Evolutionary conservation across 2,329 filamentous ascomycete species (phyloP), one percentile per base, ranked within the genome.

Genomic region (Teratosphaeria gauchensis): DNA sequence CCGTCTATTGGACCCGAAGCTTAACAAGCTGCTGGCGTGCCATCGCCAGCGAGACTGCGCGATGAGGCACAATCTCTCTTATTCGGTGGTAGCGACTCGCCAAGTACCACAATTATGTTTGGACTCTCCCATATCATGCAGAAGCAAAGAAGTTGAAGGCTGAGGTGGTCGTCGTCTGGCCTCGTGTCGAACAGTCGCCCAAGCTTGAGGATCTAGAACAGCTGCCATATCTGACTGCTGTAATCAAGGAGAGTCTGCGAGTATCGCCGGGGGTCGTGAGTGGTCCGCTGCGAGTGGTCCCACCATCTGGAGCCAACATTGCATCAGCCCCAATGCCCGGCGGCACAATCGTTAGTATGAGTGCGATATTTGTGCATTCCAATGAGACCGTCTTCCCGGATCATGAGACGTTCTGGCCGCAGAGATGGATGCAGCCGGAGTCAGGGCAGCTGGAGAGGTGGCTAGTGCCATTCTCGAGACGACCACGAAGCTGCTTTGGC

Each of bases 51-150:
- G 1, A 72, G 69, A 52, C 63, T 80, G 2, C 75, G 73, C 52
- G 75, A 79, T 19, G 78, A 80, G 67, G 73, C 72, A 1, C 73
- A 75, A 63, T 73, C 75, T 0, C 68, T 80, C 55, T 69, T 80
- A 62, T 78, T 79, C 61, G 78, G 72, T 7, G 78, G 77, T 14
- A 71, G 71, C 12, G 76, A 80, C 58, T 79, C 77, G 0, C 72
- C 73, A 5, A 77, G 72, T 0, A 75, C 74, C 48, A 71, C 76
- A 1, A 61, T 77, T 7, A 75, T 74, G 68, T 62, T 75, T 8
- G 77, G 76, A 0, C 69, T 70, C 1, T 78, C 72, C 59, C 68
- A 78, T 55, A 57, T 80, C 30, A 66, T 79, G 3, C 66, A 73
- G 31, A 61, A 71, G 1, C 71, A 72, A 0, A 60, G 14, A 71